Percentiles rank a stretch among this genome's conserved stretches.
Conservation (phyloP, 768 basidiomycete genomes). For the Phylloporus arenicola region DNA sequence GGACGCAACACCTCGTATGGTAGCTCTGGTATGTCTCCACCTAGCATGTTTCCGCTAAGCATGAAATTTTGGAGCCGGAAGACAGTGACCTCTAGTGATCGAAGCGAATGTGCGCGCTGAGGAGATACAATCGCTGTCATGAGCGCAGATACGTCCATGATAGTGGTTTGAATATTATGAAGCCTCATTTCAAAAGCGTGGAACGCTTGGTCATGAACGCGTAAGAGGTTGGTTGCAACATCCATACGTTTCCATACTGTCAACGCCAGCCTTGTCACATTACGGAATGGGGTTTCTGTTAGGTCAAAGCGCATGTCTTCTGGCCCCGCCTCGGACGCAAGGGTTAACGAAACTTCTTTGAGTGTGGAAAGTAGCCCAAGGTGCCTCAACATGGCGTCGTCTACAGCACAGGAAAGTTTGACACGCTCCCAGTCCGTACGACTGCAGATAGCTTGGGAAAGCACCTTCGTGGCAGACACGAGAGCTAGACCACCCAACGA, state of each 20-base stretch:
- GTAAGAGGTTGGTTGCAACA: background rate
- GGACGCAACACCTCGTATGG: background rate
- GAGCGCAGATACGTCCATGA: background rate
- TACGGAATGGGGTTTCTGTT: constrained; percentile 1
- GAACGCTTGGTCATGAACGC: background rate
- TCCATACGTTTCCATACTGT: background rate
- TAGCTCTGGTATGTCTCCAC: background rate
- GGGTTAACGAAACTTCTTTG: background rate
- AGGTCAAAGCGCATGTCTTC: background rate
- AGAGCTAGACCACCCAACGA: background rate
- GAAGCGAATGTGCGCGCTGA: constrained; percentile 3
- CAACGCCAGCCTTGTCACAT: background rate
- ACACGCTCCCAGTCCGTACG: background rate
- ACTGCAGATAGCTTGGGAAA: constrained; percentile 1
- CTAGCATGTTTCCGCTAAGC: too few relatives aligned
- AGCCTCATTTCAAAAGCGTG: background rate
- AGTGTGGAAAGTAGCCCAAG: background rate
- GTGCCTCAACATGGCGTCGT: background rate
- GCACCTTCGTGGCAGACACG: background rate
- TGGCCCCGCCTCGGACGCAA: background rate
- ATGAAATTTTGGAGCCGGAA: background rate
- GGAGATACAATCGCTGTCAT: background rate
- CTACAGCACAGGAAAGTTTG: background rate
- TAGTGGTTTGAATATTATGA: too few relatives aligned
- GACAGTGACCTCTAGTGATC: background rate